Evolutionary conservation across 371 early-diverging fungal genomes (phyloP).

Genomic region (Coemansia sp.): DNA sequence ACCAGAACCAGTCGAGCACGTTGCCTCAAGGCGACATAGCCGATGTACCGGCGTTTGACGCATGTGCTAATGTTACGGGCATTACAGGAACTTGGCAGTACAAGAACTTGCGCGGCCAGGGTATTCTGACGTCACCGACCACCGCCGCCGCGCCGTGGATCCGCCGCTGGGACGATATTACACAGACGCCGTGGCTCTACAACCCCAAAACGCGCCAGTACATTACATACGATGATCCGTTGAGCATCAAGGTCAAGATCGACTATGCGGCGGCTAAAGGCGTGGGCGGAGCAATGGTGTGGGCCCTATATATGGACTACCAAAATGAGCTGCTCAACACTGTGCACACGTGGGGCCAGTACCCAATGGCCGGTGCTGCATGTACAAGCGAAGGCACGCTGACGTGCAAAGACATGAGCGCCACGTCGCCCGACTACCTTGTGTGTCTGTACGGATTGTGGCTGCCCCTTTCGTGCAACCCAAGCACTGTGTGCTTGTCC

Average conservation of each 20-base stretch:
- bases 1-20: constrained; percentile 12
- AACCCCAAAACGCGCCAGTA: constrained; percentile 58
- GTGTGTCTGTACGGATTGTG: constrained; percentile 18
- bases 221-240: constrained; percentile 58
- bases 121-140: constrained; percentile 52
- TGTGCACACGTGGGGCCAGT: neutral
- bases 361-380: neutral
- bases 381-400: neutral
- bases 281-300: constrained; percentile 69
- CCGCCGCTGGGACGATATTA: constrained; percentile 61
- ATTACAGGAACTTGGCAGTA: constrained; percentile 67
- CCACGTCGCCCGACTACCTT: constrained; percentile 1
- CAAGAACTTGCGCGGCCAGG: constrained; percentile 62
- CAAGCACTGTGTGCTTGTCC: constrained; percentile 21
- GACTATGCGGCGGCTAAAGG: constrained; percentile 56
- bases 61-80: neutral
- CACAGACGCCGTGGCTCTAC: constrained; percentile 74
- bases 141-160: constrained; percentile 55
- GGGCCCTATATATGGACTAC: constrained; percentile 56
- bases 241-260: constrained; percentile 61
- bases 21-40: constrained; percentile 29
- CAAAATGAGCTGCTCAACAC: constrained; percentile 45
- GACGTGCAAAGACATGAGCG: neutral
- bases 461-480: constrained; percentile 11
- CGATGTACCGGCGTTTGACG: constrained; percentile 14